These are phyloP conservation scores for Amanita brunnescens DNA, from an alignment of 768 basidiomycete species.

Conservation along the genomic window DNA sequence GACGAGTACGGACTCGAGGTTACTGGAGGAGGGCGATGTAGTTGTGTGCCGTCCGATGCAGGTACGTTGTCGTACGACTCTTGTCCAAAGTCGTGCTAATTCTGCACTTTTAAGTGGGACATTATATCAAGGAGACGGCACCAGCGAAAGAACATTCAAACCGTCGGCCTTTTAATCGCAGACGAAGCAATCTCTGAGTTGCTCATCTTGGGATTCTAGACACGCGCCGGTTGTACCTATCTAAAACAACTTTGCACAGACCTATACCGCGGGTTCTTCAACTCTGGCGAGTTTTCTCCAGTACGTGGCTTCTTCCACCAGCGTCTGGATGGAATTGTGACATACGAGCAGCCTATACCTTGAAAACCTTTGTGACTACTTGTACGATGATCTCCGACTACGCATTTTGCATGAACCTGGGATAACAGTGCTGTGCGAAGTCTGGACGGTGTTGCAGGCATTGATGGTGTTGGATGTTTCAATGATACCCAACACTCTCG, in stretches of 20 bases:
- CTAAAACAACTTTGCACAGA: too few relatives aligned
- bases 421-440: constrained; percentile 82
- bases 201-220: too few relatives aligned
- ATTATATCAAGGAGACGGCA: too few relatives aligned
- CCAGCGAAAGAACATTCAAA: too few relatives aligned
- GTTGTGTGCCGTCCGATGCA: too few relatives aligned
- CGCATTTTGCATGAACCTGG: constrained; percentile 90
- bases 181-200: constrained; percentile 93
- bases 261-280: constrained; percentile 80
- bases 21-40: constrained; percentile 41
- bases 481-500: constrained; percentile 17
- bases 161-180: too few relatives aligned
- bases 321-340: too few relatives aligned
- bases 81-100: too few relatives aligned
- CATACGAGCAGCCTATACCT: constrained; percentile 59
- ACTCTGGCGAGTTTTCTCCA: constrained; percentile 64
- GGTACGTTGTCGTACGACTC: too few relatives aligned
- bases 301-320: too few relatives aligned
- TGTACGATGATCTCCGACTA: constrained; percentile 93
- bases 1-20: constrained; percentile 79
- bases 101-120: too few relatives aligned
- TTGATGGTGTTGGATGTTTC: constrained; percentile 91
- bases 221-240: too few relatives aligned
- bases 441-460: constrained; percentile 93
- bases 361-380: constrained; percentile 85